Percentiles rank a stretch among this genome's conserved stretches.
These are phyloP conservation scores for Sicyos baderoa DNA, from an alignment of 306 rosid genomes.

Conservation along the genomic window DNA sequence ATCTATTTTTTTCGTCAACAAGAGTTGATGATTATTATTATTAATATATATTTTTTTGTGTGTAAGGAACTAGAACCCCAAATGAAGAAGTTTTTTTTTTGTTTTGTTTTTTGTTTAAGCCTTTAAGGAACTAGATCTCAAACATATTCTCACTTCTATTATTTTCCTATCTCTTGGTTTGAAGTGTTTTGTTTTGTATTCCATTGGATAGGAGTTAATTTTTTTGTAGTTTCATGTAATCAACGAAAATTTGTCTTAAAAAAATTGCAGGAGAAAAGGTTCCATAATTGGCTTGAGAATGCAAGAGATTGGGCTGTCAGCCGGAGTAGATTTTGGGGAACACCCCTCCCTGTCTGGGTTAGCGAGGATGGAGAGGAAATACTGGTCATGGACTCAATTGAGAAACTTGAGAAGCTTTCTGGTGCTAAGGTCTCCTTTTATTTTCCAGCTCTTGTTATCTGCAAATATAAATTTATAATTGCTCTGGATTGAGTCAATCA, in stretches of 20 bases:
- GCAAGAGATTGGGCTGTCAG: constrained; percentile 99
- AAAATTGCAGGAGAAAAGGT: constrained; percentile 62
- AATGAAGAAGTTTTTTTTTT: too few species aligned
- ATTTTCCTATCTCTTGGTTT: background rate
- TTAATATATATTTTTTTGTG: too few species aligned
- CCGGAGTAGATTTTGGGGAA: constrained; percentile 99
- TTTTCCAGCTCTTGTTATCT: constrained; percentile 10
- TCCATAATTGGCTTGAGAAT: constrained; percentile 99
- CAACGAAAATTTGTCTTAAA: too few species aligned
- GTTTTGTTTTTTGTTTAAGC: too few species aligned
- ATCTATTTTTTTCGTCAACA: background rate
- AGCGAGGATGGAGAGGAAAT: constrained; percentile 82
- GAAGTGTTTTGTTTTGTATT: too few species aligned
- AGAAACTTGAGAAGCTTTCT: constrained; percentile 73
- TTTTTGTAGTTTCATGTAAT: background rate
- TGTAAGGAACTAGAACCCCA: background rate
- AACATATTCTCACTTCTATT: background rate
- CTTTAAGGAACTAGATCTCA: background rate
- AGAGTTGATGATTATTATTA: too few species aligned
- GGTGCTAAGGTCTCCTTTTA: constrained; percentile 58
- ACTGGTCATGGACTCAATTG: constrained; percentile 71
- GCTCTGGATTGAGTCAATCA: background rate
- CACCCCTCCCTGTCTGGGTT: constrained; percentile 92
- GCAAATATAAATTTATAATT: background rate
- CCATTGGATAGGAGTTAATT: too few species aligned